Conservation (phyloP, 2,329 filamentous ascomycete species). For the Nothophaeocryptopus gaeumannii region DNA sequence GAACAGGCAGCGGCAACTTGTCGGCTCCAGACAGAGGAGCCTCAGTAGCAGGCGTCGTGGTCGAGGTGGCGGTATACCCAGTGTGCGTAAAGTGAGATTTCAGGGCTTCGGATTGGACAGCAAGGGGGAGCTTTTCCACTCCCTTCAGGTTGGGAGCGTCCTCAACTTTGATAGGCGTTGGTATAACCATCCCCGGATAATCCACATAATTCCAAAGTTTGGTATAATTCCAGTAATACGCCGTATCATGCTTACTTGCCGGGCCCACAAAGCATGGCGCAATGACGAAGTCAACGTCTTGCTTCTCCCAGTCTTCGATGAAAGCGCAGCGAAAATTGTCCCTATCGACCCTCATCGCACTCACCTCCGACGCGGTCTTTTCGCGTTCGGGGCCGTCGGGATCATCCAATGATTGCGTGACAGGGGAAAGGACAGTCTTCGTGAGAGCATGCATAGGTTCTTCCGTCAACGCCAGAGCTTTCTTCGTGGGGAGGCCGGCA, state of each 20-base stretch:
- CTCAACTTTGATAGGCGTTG: conserved; percentile 15
- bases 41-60: background rate
- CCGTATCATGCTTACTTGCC: conserved; percentile 18
- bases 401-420: conserved; percentile 6
- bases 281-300: conserved; percentile 21
- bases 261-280: conserved; percentile 20
- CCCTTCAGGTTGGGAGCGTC: background rate
- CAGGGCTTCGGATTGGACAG: background rate
- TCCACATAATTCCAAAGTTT: conserved; percentile 22
- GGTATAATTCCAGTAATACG: conserved; percentile 22
- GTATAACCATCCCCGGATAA: conserved; percentile 19
- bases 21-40: conserved; percentile 1
- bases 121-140: background rate
- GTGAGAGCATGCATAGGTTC: conserved; percentile 18
- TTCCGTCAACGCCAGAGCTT: conserved; percentile 8
- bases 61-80: background rate
- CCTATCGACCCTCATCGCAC: conserved; percentile 10
- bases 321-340: conserved; percentile 19
- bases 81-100: background rate
- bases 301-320: conserved; percentile 16
- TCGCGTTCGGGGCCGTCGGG: conserved; percentile 10
- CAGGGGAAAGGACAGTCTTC: conserved; percentile 14
- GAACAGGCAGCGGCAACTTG: background rate
- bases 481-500: conserved; percentile 8
- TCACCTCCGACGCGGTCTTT: conserved; percentile 17